phyloP scores from a whole-genome alignment of 345 rosid species.

The Melastoma malabathricum region DNA sequence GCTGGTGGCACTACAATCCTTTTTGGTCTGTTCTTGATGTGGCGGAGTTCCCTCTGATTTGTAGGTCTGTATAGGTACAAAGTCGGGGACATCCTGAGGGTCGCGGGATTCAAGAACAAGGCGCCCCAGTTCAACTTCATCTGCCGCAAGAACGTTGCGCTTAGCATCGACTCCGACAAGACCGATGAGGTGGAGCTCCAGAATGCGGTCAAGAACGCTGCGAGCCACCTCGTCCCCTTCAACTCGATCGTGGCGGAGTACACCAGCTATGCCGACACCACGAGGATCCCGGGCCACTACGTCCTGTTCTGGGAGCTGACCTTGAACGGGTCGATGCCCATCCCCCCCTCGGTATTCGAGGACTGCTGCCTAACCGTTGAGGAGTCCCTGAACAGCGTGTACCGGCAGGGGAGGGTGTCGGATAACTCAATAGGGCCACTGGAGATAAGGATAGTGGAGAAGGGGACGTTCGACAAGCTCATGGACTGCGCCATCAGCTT shows the following conservation, averaged over 20 bases:
- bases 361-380: constrained; percentile 87
- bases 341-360: constrained; percentile 82
- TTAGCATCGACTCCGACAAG: constrained; percentile 90
- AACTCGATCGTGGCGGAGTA: constrained; percentile 69
- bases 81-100: constrained; percentile 92
- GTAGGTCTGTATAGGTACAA: constrained; percentile 75
- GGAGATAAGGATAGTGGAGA: constrained; percentile 78
- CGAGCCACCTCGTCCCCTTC: constrained; percentile 64
- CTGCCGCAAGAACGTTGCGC: constrained; percentile 82
- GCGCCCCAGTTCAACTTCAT: constrained; percentile 89
- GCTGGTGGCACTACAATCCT: background rate
- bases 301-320: constrained; percentile 82
- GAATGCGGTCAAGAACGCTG: constrained; percentile 72
- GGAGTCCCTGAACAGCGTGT: constrained; percentile 88
- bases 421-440: constrained; percentile 90
- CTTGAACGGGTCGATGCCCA: constrained; percentile 49
- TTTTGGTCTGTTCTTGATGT: background rate
- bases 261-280: constrained; percentile 80
- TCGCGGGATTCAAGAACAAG: constrained; percentile 91
- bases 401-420: constrained; percentile 76
- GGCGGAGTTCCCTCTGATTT: background rate
- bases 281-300: constrained; percentile 72
- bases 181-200: constrained; percentile 98
- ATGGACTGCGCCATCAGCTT: constrained; percentile 92
- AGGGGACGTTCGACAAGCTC: constrained; percentile 89